These are phyloP conservation scores for Dovyalis caffra DNA, from an alignment of 345 rosid species.

Conservation along the genomic window DNA sequence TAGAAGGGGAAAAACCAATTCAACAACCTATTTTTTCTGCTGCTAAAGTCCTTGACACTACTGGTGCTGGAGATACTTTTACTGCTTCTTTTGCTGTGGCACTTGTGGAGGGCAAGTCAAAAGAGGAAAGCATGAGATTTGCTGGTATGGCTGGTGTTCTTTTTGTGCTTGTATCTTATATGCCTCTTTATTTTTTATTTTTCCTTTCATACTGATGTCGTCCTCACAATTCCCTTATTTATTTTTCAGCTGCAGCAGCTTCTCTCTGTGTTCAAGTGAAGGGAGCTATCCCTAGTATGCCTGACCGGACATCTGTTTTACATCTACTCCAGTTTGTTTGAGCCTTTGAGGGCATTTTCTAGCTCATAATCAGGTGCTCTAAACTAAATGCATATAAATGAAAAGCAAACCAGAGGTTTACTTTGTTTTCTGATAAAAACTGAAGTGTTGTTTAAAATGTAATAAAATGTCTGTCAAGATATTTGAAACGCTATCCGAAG, in stretches of 20 bases:
- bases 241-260: constrained; percentile 88
- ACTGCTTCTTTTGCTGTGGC: constrained; percentile 98
- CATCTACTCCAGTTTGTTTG: constrained; percentile 53
- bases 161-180: not conserved
- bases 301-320: constrained; percentile 61
- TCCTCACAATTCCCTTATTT: not conserved
- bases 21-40: constrained; percentile 72
- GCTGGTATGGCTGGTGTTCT: constrained; percentile 50
- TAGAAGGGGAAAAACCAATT: constrained; percentile 67
- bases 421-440: too few species aligned
- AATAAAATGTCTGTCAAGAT: too few species aligned
- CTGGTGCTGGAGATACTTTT: constrained; percentile 98
- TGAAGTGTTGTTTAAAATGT: too few species aligned
- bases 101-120: constrained; percentile 74
- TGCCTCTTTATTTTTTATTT: not conserved
- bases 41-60: constrained; percentile 73
- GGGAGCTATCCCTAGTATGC: constrained; percentile 98
- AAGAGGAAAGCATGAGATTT: constrained; percentile 73
- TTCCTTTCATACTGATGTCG: not conserved
- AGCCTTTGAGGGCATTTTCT: not conserved
- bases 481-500: too few species aligned
- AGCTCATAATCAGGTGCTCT: too few species aligned
- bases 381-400: too few species aligned
- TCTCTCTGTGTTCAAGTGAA: constrained; percentile 91
- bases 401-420: too few species aligned